phyloP scores from a whole-genome alignment of 768 basidiomycete genomes.

The Suillus subalutaceus region DNA sequence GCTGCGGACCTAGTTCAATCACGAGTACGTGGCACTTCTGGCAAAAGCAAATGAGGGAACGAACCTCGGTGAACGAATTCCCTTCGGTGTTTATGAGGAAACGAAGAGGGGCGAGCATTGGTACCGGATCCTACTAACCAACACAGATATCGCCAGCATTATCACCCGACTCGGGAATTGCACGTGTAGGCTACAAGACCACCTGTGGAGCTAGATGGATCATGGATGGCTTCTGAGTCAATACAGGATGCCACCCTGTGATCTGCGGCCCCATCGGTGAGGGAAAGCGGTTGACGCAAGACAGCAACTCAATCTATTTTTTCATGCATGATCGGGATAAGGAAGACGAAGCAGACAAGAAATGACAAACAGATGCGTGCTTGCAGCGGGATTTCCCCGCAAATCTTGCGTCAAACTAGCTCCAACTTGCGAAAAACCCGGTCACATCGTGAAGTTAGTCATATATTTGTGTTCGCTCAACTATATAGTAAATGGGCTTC shows the following conservation, averaged over 20 bases:
- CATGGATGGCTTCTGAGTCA: not conserved
- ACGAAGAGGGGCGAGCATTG: conserved; percentile 5
- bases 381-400: not conserved
- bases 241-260: not conserved
- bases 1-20: not conserved
- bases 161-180: conserved; percentile 1
- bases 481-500: not conserved
- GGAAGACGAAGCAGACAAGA: not conserved
- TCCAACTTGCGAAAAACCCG: not conserved
- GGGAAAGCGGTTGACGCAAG: conserved; percentile 1
- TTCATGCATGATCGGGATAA: not conserved
- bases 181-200: not conserved
- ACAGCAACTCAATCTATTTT: conserved; percentile 5
- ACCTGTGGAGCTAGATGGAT: not conserved
- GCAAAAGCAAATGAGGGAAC: conserved; percentile 1
- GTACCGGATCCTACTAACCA: not conserved
- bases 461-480: not conserved
- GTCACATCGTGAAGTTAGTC: not conserved
- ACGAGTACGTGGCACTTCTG: conserved; percentile 3
- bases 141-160: conserved; percentile 7
- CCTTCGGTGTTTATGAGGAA: conserved; percentile 9
- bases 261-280: conserved; percentile 3
- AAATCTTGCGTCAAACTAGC: not conserved
- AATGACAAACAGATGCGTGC: not conserved
- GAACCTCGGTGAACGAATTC: not conserved